Percentiles rank a stretch among this genome's conserved stretches.
Conservation (phyloP, 108 stramenopile genomes). For the Fragilaria crotonensis region DNA sequence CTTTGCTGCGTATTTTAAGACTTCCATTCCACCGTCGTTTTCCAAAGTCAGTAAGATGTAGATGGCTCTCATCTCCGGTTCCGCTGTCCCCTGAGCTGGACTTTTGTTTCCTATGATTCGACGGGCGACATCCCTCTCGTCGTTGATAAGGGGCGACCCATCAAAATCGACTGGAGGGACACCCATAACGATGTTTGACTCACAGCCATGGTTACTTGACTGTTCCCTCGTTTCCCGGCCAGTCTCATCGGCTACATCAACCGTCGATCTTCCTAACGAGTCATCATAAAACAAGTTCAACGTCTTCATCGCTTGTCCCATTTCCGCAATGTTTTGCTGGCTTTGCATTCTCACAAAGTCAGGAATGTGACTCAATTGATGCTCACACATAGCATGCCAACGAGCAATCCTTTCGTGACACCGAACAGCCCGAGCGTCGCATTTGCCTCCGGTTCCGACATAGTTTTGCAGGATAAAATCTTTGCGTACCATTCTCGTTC, state of each 20-base stretch:
- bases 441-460: slow-evolving; percentile 77
- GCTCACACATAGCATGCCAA: slow-evolving; percentile 87
- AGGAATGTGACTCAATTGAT: slow-evolving; percentile 74
- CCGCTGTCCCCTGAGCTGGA: slow-evolving; percentile 67
- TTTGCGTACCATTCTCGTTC: slow-evolving; percentile 80
- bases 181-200: slow-evolving; percentile 51
- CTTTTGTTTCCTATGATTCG: slow-evolving; percentile 53
- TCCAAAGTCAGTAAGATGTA: slow-evolving; percentile 80
- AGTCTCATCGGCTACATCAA: slow-evolving; percentile 48
- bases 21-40: slow-evolving; percentile 91
- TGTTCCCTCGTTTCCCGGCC: neutral
- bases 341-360: slow-evolving; percentile 80
- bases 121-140: slow-evolving; percentile 15
- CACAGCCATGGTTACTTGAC: slow-evolving; percentile 67
- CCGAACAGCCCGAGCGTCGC: slow-evolving; percentile 72
- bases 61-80: slow-evolving; percentile 81
- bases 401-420: slow-evolving; percentile 87
- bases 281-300: slow-evolving; percentile 84
- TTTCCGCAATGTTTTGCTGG: slow-evolving; percentile 85
- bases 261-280: slow-evolving; percentile 48
- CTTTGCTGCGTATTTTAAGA: slow-evolving; percentile 73
- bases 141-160: slow-evolving; percentile 50
- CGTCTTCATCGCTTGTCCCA: slow-evolving; percentile 86
- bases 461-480: slow-evolving; percentile 90
- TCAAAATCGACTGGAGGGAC: slow-evolving; percentile 66